Evolutionary conservation across 2,329 filamentous ascomycete species (phyloP).

Genomic region (Xylaria polymorpha): DNA sequence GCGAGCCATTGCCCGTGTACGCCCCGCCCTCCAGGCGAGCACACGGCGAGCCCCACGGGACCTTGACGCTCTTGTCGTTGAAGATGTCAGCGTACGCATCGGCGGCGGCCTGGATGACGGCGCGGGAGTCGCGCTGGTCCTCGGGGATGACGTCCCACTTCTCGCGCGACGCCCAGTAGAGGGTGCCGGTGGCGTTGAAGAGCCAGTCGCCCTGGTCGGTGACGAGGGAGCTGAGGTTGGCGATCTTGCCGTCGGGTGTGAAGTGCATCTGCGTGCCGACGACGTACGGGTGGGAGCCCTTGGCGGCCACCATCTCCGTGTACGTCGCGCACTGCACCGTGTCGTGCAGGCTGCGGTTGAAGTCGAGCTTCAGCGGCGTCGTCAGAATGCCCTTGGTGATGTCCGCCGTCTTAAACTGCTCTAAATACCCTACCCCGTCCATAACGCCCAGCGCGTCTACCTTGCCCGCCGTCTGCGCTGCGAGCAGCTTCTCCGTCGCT

Average conservation of each 20-base stretch:
- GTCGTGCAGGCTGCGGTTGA: conserved; percentile 54
- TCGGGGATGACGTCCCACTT: conserved; percentile 51
- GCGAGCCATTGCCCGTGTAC: conserved; percentile 50
- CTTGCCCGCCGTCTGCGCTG: conserved; percentile 44
- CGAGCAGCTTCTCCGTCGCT: conserved; percentile 44
- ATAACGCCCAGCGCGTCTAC: conserved; percentile 38
- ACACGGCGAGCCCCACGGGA: conserved; percentile 55
- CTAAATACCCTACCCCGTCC: conserved; percentile 47
- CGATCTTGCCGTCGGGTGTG: conserved; percentile 43
- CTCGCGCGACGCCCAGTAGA: conserved; percentile 52
- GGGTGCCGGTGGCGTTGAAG: conserved; percentile 53
- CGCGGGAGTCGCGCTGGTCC: conserved; percentile 49
- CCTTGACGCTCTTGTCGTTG: conserved; percentile 51
- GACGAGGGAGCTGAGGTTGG: conserved; percentile 50
- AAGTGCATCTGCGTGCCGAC: conserved; percentile 53
- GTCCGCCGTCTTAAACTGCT: conserved; percentile 51
- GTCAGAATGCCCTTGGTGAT: conserved; percentile 49
- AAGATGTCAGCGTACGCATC: conserved; percentile 55
- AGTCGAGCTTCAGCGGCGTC: conserved; percentile 50
- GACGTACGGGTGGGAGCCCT: conserved; percentile 52
- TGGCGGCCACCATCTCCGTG: conserved; percentile 53
- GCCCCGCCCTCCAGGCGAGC: conserved; percentile 53
- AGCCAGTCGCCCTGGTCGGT: conserved; percentile 54
- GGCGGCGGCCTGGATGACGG: conserved; percentile 52
- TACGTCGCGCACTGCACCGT: conserved; percentile 54